These are phyloP conservation scores for Claviceps africana DNA, from an alignment of 2,329 filamentous ascomycete species.

Conservation along the genomic window DNA sequence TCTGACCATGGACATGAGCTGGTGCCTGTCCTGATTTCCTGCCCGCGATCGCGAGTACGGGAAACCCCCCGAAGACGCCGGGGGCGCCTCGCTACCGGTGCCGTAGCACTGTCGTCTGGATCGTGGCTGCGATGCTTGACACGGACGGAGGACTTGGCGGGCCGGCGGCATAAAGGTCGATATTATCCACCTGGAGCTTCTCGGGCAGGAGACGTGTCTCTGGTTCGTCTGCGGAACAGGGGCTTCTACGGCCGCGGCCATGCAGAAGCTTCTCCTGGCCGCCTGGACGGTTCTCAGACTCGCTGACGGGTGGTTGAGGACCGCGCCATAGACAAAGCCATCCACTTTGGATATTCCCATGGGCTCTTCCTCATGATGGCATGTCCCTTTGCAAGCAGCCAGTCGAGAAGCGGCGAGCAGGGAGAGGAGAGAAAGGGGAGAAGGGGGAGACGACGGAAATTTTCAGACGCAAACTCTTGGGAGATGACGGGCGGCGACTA, in stretches of 20 bases:
- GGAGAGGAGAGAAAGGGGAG: neutral
- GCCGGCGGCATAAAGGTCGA: constrained; percentile 25
- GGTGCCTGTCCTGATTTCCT: constrained; percentile 18
- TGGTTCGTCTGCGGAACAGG: constrained; percentile 5
- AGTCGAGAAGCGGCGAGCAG: neutral
- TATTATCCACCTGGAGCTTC: constrained; percentile 25
- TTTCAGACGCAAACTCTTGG: neutral
- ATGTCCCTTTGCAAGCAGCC: constrained; percentile 4
- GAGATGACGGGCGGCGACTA: neutral
- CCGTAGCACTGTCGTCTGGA: constrained; percentile 13
- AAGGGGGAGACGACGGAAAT: neutral
- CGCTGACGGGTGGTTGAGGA: constrained; percentile 31
- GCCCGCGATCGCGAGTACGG: constrained; percentile 1
- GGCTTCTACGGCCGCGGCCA: constrained; percentile 9
- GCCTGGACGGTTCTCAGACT: constrained; percentile 11
- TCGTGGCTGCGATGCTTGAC: constrained; percentile 1
- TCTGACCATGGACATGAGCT: constrained; percentile 40
- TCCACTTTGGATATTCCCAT: constrained; percentile 49
- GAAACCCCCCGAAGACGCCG: constrained; percentile 6
- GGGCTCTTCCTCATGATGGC: constrained; percentile 38
- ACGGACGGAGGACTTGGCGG: constrained; percentile 10
- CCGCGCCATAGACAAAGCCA: constrained; percentile 43
- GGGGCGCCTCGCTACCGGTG: constrained; percentile 12
- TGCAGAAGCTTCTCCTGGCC: constrained; percentile 15
- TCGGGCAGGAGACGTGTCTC: constrained; percentile 15